Evolutionary conservation across 768 basidiomycete genomes (phyloP).

Genomic region (button mushroom (Agaricus bisporus)): DNA sequence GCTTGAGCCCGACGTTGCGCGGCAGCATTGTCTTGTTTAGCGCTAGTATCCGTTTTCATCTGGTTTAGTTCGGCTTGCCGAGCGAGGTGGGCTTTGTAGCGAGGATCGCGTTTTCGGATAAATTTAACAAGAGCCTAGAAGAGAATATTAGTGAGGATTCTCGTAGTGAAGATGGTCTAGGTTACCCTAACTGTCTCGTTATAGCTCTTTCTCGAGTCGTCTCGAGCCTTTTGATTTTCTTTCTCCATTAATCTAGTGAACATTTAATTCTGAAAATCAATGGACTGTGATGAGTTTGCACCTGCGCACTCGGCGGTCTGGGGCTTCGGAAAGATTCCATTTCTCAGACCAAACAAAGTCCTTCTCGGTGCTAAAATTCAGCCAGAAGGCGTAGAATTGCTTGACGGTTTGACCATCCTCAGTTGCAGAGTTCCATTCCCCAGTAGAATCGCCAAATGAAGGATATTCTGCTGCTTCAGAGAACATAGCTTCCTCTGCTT

Average conservation of each 20-base stretch:
- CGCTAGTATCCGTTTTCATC: slow-evolving; percentile 22
- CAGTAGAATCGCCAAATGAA: slow-evolving; percentile 74
- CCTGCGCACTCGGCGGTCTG: slow-evolving; percentile 81
- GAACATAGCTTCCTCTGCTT: slow-evolving; percentile 66
- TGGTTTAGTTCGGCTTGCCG: slow-evolving; percentile 31
- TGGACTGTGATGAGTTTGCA: slow-evolving; percentile 19
- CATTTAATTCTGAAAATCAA: neutral
- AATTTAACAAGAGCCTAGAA: slow-evolving; percentile 66
- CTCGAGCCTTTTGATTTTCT: slow-evolving; percentile 90
- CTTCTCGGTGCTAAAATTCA: slow-evolving; percentile 81
- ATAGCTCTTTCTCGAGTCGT: slow-evolving; percentile 84
- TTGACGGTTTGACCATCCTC: slow-evolving; percentile 48
- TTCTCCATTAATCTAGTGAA: slow-evolving; percentile 78
- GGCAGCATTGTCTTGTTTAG: slow-evolving; percentile 21
- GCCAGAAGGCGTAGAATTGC: slow-evolving; percentile 82
- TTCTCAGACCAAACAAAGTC: slow-evolving; percentile 84
- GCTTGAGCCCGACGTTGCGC: slow-evolving; percentile 21
- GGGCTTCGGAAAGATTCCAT: slow-evolving; percentile 80
- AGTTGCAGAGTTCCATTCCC: slow-evolving; percentile 56
- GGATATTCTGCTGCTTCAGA: slow-evolving; percentile 52
- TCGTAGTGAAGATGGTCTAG: neutral
- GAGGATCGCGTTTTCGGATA: slow-evolving; percentile 82
- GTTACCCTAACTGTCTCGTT: slow-evolving; percentile 85
- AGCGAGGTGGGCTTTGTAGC: slow-evolving; percentile 65
- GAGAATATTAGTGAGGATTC: neutral